Evolutionary conservation across 1,284 basidiomycete species (phyloP), one percentile per base, ranked within the genome.

Genomic region (Paramarasmius palmivorus): DNA sequence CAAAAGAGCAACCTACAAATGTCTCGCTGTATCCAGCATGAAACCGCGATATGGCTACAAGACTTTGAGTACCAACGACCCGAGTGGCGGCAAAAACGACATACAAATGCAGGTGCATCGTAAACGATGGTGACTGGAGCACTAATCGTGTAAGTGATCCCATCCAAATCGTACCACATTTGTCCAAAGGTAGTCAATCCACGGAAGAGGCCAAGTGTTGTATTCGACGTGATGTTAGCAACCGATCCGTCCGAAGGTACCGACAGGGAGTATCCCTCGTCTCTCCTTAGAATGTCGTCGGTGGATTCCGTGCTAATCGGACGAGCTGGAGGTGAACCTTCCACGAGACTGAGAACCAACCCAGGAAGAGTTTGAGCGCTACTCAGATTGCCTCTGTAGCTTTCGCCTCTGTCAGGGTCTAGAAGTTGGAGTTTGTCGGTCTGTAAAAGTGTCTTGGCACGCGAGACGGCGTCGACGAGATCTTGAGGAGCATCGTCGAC

Each of bases 121-220:
- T 55, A 47, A 39, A 64, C 55, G 29, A 91, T 85, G 5, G 70
- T 64, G 4, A 87, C 64, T 0, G 90, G 90, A 0, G 84, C 81
- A 34, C 81, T 69, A 46, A 81, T 66, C 0, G 81, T 77, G 57
- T 91, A 91, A 1, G 76, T 79, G 19, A 69, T 69, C 10, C 66
- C 75, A 8, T 62, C 65, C 49, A 72, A 71, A 26, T 79, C 75
- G 62, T 88, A 92, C 80, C 84, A 88, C 32, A 96, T 69, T 70
- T 95, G 92, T 29, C 76, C 73, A 65, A 96, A 93, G 0, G 92
- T 94, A 20, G 90, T 87, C 56, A 96, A 69, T 1, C 92, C 95
- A 46, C 93, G 77, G 51, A 86, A 82, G 9, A 94, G 70, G 0
- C 93, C 93, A 15, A 96, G 71, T 0, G 90, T 83, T 34, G 88